Evolutionary conservation across 2,329 filamentous ascomycete genomes (phyloP).

Genomic region (Fusarium sp.): DNA sequence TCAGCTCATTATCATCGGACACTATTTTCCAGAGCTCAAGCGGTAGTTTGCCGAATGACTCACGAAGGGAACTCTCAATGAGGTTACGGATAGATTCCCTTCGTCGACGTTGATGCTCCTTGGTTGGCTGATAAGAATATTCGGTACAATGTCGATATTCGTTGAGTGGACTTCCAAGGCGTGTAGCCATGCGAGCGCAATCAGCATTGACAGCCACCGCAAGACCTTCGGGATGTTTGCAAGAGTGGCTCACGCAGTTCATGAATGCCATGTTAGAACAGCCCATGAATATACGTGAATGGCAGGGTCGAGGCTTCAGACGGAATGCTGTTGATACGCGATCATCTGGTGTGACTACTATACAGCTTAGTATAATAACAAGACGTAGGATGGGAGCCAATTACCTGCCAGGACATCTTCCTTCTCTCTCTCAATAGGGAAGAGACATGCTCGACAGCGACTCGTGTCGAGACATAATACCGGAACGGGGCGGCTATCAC

Average conservation of each 20-base stretch:
- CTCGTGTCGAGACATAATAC: slow-evolving; percentile 19
- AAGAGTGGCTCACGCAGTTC: not conserved
- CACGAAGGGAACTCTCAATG: not conserved
- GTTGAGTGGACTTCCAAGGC: not conserved
- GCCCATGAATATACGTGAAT: too few species aligned
- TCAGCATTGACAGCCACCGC: slow-evolving; percentile 1
- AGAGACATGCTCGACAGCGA: slow-evolving; percentile 7
- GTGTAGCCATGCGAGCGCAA: not conserved
- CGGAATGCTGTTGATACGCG: not conserved
- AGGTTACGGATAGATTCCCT: not conserved
- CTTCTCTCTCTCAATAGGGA: not conserved
- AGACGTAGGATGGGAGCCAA: fast-evolving
- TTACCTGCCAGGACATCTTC: not conserved
- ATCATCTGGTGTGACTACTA: not conserved
- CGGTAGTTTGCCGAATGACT: not conserved
- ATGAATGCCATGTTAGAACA: too few species aligned
- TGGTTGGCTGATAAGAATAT: not conserved
- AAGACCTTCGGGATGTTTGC: not conserved
- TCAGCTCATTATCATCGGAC: slow-evolving; percentile 1
- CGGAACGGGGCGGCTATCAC: slow-evolving; percentile 12
- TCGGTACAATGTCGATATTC: not conserved
- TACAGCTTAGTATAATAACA: fast-evolving
- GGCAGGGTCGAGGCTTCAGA: too few species aligned
- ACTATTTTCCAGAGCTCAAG: slow-evolving; percentile 18
- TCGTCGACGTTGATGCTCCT: not conserved